phyloP scores from a whole-genome alignment of 2,329 filamentous ascomycete genomes.

The Knufia fluminis region DNA sequence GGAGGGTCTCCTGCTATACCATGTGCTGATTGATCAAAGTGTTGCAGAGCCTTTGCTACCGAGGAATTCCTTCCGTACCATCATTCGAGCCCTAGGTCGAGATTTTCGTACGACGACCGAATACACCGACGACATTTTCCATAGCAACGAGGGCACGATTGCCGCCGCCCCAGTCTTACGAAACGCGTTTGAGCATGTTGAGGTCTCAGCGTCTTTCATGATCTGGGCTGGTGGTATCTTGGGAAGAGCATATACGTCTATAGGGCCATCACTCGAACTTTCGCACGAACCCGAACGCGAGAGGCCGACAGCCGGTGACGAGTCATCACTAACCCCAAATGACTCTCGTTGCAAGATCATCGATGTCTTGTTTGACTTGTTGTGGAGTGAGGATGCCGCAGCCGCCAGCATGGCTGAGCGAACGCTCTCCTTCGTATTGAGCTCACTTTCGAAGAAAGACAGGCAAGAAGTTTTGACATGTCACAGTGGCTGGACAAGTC shows the following conservation, averaged over 20 bases:
- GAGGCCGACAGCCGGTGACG: background rate
- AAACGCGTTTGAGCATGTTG: constrained; percentile 60
- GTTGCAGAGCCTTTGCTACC: constrained; percentile 57
- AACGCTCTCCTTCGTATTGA: constrained; percentile 3
- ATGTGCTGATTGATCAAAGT: constrained; percentile 65
- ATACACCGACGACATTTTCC: constrained; percentile 57
- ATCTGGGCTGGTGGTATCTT: constrained; percentile 79
- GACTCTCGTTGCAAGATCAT: constrained; percentile 10
- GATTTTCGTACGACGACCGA: constrained; percentile 58
- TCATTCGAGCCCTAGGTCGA: constrained; percentile 63
- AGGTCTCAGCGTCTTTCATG: constrained; percentile 59
- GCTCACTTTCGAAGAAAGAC: background rate
- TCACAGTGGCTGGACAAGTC: constrained; percentile 26
- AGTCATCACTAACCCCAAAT: background rate
- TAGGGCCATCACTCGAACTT: constrained; percentile 42
- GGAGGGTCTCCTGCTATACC: constrained; percentile 73
- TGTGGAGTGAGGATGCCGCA: constrained; percentile 7
- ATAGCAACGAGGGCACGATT: constrained; percentile 55
- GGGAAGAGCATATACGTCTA: constrained; percentile 72
- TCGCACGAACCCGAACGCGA: background rate
- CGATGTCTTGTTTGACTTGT: constrained; percentile 15
- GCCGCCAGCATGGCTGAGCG: constrained; percentile 9
- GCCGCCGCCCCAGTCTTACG: constrained; percentile 59
- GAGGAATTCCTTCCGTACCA: constrained; percentile 57
- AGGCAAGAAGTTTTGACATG: constrained; percentile 12